phyloP scores from a whole-genome alignment of 495 filamentous ascomycete genomes.

The Sordaria brevicollis region DNA sequence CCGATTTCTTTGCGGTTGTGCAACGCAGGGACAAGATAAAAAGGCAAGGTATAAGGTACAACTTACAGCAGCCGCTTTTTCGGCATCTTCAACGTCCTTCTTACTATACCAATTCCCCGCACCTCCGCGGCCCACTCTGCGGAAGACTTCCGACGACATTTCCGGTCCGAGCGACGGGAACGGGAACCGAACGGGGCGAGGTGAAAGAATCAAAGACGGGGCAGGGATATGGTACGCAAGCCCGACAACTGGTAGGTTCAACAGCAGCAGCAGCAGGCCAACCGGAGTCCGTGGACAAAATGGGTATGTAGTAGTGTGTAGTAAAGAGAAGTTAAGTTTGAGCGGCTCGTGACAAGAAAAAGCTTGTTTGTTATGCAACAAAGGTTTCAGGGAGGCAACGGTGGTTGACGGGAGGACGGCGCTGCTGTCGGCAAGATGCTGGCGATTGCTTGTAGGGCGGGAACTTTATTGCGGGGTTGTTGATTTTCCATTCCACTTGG shows the following conservation, averaged over 20 bases:
- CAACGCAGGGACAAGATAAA: not conserved
- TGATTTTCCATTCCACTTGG: not conserved
- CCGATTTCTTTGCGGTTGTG: not conserved
- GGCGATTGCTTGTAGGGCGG: not conserved
- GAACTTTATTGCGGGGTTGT: not conserved
- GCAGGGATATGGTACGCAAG: not conserved
- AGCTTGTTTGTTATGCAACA: not conserved
- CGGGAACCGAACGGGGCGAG: not conserved
- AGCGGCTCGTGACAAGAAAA: not conserved
- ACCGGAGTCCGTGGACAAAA: not conserved
- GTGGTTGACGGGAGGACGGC: not conserved
- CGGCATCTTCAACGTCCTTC: constrained; percentile 39
- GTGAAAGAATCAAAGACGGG: not conserved
- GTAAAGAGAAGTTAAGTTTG: not conserved
- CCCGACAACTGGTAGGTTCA: not conserved
- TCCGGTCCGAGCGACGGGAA: not conserved
- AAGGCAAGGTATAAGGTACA: not conserved
- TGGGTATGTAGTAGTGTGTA: too few relatives aligned
- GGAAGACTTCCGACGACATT: constrained; percentile 20
- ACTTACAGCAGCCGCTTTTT: constrained; percentile 23
- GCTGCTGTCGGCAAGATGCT: not conserved
- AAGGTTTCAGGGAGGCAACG: not conserved
- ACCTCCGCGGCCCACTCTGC: constrained; percentile 42
- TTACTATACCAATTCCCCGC: constrained; percentile 53
- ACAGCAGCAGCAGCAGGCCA: not conserved